A percentile compares a stretch with the other conserved stretches of the same genome.
These are phyloP conservation scores for Lipomyces yamadae DNA, from an alignment of 805 yeast genomes.

Conservation along the genomic window DNA sequence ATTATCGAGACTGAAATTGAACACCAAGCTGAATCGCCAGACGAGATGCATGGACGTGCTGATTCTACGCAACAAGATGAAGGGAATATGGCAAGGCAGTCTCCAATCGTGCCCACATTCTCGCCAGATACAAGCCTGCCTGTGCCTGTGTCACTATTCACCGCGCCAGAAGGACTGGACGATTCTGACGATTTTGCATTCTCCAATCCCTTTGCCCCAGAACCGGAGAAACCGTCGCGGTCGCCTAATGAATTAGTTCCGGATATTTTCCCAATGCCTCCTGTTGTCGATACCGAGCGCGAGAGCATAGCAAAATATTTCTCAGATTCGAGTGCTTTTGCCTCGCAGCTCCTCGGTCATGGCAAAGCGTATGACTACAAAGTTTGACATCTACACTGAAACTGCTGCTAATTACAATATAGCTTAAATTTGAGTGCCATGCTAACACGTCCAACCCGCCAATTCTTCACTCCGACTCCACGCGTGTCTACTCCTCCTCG, in stretches of 20 bases:
- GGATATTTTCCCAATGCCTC: slow-evolving; percentile 20
- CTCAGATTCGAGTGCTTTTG: slow-evolving; percentile 15
- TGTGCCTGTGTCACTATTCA: neutral
- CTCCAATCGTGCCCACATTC: neutral
- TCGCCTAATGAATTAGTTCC: slow-evolving; percentile 8
- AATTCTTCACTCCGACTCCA: slow-evolving; percentile 32
- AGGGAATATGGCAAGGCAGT: neutral
- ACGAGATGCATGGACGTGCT: neutral
- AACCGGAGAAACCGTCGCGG: slow-evolving; percentile 6
- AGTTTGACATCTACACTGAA: neutral
- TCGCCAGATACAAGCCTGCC: neutral
- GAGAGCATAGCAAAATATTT: slow-evolving; percentile 22
- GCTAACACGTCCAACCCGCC: slow-evolving; percentile 40
- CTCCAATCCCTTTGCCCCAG: slow-evolving; percentile 19
- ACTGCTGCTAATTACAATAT: neutral
- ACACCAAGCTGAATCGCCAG: neutral
- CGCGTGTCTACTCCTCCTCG: slow-evolving; percentile 4
- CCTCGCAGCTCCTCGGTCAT: slow-evolving; percentile 15
- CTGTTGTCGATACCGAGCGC: slow-evolving; percentile 14
- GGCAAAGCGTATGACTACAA: slow-evolving; percentile 19
- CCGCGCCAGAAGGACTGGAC: neutral
- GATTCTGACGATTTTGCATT: slow-evolving; percentile 3
- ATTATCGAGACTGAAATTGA: neutral
- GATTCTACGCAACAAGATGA: neutral
- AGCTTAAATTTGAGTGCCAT: slow-evolving; percentile 37